Conservation (phyloP, 352 stramenopile species). For the Thraustotheca clavata region DNA sequence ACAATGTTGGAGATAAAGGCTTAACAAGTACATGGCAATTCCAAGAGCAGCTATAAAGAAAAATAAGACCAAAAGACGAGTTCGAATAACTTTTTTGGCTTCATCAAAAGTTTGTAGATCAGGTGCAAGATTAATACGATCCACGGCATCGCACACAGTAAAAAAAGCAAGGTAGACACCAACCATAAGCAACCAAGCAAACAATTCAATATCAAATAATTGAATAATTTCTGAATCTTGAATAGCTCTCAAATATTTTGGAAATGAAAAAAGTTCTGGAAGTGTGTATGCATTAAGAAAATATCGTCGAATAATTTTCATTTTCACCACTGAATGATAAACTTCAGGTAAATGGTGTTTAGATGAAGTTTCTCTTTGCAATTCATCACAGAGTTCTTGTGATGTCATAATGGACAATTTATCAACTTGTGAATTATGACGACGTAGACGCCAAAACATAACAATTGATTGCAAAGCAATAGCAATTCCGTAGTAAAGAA, state of each 20-base stretch:
- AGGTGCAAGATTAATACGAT: not conserved
- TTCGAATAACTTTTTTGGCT: not conserved
- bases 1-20: slow-evolving; percentile 4
- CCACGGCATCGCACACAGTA: not conserved
- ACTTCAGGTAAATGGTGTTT: not conserved
- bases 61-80: slow-evolving; percentile 19
- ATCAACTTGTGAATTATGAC: slow-evolving; percentile 4
- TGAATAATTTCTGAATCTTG: slow-evolving; percentile 19
- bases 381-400: not conserved
- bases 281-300: slow-evolving; percentile 3
- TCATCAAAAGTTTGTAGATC: not conserved
- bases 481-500: slow-evolving; percentile 12
- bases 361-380: not conserved
- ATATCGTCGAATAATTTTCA: slow-evolving; percentile 2
- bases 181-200: slow-evolving; percentile 8
- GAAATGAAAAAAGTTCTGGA: slow-evolving; percentile 10
- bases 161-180: not conserved
- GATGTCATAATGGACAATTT: slow-evolving; percentile 5
- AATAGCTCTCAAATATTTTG: slow-evolving; percentile 11
- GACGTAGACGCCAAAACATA: slow-evolving; percentile 11
- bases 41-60: not conserved
- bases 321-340: slow-evolving; percentile 7
- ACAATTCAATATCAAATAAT: slow-evolving; percentile 7
- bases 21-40: slow-evolving; percentile 1
- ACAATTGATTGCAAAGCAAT: slow-evolving; percentile 13